phyloP scores from a whole-genome alignment of 2,329 filamentous ascomycete genomes.

The Ophiostoma tasmaniense region DNA sequence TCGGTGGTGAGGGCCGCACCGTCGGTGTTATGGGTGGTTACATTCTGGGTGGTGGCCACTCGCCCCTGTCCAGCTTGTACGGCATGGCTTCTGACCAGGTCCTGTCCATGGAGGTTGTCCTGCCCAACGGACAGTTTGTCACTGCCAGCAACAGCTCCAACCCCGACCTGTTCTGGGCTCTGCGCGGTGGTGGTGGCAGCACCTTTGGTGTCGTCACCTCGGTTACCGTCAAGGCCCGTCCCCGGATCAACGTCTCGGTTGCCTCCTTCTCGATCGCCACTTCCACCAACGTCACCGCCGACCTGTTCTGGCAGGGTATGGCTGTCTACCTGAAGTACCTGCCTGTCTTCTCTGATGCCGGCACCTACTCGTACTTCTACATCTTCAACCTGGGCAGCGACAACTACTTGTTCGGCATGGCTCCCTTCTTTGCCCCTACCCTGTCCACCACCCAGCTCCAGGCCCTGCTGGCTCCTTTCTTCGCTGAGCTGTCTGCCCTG shows the following conservation, averaged over 20 bases:
- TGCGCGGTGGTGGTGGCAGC: slow-evolving; percentile 37
- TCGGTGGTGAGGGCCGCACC: slow-evolving; percentile 39
- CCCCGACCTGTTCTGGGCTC: slow-evolving; percentile 48
- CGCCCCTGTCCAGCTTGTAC: slow-evolving; percentile 41
- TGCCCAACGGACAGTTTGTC: slow-evolving; percentile 36
- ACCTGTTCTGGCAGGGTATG: slow-evolving; percentile 31
- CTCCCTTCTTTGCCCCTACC: slow-evolving; percentile 24
- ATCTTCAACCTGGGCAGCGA: slow-evolving; percentile 20
- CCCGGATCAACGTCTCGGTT: slow-evolving; percentile 21
- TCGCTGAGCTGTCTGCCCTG: slow-evolving; percentile 22
- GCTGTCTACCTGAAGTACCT: slow-evolving; percentile 26
- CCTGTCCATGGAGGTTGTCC: slow-evolving; percentile 40
- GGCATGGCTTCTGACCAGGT: slow-evolving; percentile 44
- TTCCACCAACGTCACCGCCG: slow-evolving; percentile 32
- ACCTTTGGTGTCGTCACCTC: slow-evolving; percentile 33
- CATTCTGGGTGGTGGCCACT: slow-evolving; percentile 45
- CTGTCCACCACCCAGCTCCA: slow-evolving; percentile 21
- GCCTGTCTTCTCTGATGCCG: slow-evolving; percentile 24
- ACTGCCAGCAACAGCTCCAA: slow-evolving; percentile 37
- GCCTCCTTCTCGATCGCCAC: slow-evolving; percentile 23
- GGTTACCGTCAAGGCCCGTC: slow-evolving; percentile 20
- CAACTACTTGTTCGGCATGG: slow-evolving; percentile 24
- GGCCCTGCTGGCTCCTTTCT: slow-evolving; percentile 21
- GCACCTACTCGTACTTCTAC: slow-evolving; percentile 28
- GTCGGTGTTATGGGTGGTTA: slow-evolving; percentile 45